Evolutionary conservation across 2,329 filamentous ascomycete genomes (phyloP).

Genomic region (Sphaerulina musiva): DNA sequence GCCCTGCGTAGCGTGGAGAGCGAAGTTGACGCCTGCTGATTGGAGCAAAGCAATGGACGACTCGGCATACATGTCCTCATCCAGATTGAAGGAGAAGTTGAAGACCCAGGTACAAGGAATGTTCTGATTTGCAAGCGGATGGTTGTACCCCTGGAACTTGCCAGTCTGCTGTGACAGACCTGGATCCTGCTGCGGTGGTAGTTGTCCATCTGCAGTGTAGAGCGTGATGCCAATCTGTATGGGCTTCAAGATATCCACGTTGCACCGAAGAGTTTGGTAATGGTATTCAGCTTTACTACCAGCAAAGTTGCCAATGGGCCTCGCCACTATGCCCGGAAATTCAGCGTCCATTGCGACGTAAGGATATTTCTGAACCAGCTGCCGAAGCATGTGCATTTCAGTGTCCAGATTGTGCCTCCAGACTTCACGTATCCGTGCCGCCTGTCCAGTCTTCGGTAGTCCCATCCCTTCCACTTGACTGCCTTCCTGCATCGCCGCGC

Average conservation of each 20-base stretch:
- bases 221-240: constrained; percentile 94
- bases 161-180: constrained; percentile 41
- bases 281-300: constrained; percentile 91
- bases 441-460: constrained; percentile 52
- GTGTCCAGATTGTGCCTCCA: constrained; percentile 89
- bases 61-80: constrained; percentile 96
- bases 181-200: constrained; percentile 61
- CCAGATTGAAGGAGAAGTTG: constrained; percentile 94
- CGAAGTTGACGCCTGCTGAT: constrained; percentile 88
- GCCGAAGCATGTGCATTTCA: constrained; percentile 79
- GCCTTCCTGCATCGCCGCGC: constrained; percentile 50
- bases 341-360: constrained; percentile 99
- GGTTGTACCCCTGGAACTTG: constrained; percentile 39
- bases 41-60: constrained; percentile 87
- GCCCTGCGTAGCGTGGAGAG: constrained; percentile 73
- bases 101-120: constrained; percentile 94
- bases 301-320: constrained; percentile 88
- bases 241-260: constrained; percentile 94
- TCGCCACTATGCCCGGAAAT: constrained; percentile 93
- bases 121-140: constrained; percentile 39
- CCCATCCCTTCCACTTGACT: constrained; percentile 24
- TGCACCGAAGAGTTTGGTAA: constrained; percentile 94
- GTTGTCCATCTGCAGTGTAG: constrained; percentile 84
- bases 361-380: constrained; percentile 81
- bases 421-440: constrained; percentile 85